Conservation (phyloP, 495 filamentous ascomycete genomes). For the Xylaria grammica region DNA sequence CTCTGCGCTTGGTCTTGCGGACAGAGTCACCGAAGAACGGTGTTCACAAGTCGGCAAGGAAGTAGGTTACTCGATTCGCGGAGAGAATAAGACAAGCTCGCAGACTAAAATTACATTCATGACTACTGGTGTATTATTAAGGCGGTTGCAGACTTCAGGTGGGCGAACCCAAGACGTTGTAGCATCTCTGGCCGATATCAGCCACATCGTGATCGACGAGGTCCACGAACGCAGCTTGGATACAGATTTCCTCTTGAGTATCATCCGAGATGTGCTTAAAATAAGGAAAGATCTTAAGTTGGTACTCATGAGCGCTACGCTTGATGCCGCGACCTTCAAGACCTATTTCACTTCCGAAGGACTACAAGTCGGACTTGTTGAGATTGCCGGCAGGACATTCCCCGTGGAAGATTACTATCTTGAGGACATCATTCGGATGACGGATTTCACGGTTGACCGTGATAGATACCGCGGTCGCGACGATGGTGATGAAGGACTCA, state of each 20-base stretch:
- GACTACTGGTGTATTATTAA: conserved; percentile 93
- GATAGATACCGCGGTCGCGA: conserved; percentile 38
- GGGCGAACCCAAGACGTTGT: conserved; percentile 77
- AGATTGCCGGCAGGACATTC: conserved; percentile 88
- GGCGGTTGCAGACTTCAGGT: conserved; percentile 85
- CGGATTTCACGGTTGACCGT: conserved; percentile 66
- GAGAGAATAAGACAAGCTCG: conserved; percentile 71
- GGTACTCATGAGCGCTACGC: conserved; percentile 96
- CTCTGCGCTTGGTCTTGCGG: conserved; percentile 90
- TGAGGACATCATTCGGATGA: conserved; percentile 83
- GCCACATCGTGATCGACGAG: conserved; percentile 95
- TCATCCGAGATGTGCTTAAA: conserved; percentile 82
- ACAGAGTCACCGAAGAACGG: conserved; percentile 91
- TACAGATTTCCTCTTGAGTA: conserved; percentile 89
- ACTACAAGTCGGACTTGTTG: conserved; percentile 72
- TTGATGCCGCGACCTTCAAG: conserved; percentile 87
- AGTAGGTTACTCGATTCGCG: conserved; percentile 92
- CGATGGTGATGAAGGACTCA: conserved; percentile 39
- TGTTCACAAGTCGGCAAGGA: conserved; percentile 83
- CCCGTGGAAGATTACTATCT: conserved; percentile 90
- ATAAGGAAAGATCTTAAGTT: conserved; percentile 83
- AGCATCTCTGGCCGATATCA: conserved; percentile 82
- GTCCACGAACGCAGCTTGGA: conserved; percentile 96
- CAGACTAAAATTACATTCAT: conserved; percentile 92
- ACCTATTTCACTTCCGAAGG: conserved; percentile 75